Conservation (phyloP, 2,329 filamentous ascomycete species). For the Pseudogymnoascus sp. region DNA sequence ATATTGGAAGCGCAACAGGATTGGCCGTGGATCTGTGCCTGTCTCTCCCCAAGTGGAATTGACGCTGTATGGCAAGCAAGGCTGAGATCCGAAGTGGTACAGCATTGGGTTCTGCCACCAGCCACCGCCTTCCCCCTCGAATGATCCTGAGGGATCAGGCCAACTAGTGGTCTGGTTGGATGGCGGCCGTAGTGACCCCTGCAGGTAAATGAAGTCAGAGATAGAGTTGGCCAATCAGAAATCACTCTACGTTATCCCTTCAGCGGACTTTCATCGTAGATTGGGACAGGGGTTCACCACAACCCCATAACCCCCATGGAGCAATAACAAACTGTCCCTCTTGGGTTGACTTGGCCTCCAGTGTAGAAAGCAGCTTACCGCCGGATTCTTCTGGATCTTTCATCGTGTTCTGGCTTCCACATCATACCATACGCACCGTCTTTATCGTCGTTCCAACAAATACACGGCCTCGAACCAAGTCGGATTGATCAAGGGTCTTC, state of each 20-base stretch:
- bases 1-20: neutral
- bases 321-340: constrained; percentile 6
- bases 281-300: constrained; percentile 1
- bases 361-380: neutral
- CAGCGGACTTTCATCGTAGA: neutral
- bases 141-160: neutral
- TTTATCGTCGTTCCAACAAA: neutral
- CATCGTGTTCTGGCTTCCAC: neutral
- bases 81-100: neutral
- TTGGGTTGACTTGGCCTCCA: neutral
- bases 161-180: neutral
- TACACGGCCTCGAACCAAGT: neutral
- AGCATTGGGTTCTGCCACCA: neutral
- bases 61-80: neutral
- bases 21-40: neutral
- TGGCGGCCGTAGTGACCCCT: neutral
- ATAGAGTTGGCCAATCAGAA: neutral
- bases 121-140: neutral
- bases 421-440: neutral
- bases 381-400: neutral
- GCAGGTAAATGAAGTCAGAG: neutral
- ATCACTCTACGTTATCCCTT: neutral
- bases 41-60: neutral
- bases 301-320: neutral
- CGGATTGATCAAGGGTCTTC: neutral